Conservation (phyloP, 2,329 filamentous ascomycete genomes). For the Coniochaeta sp. region DNA sequence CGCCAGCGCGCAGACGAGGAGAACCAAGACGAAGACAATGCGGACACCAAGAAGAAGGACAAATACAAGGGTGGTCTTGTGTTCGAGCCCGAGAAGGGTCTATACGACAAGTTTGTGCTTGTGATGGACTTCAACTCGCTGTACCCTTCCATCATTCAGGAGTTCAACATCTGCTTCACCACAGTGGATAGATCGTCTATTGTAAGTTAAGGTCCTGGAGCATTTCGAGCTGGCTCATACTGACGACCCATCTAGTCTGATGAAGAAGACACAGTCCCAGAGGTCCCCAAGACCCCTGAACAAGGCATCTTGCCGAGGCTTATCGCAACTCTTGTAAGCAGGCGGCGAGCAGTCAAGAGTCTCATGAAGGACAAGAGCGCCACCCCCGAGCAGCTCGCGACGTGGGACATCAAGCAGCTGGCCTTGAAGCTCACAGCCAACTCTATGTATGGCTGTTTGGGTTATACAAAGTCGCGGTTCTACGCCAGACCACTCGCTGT, state of each 20-base stretch:
- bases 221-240: constrained; percentile 3
- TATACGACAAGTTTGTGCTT: constrained; percentile 96
- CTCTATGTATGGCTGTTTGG: constrained; percentile 98
- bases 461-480: constrained; percentile 94
- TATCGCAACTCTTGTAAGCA: constrained; percentile 83
- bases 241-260: constrained; percentile 46
- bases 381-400: constrained; percentile 76
- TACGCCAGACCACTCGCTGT: constrained; percentile 92
- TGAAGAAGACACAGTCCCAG: constrained; percentile 82
- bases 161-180: constrained; percentile 99
- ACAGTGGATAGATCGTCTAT: constrained; percentile 75
- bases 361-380: constrained; percentile 93
- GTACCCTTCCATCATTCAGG: constrained; percentile 97
- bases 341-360: constrained; percentile 86
- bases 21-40: constrained; percentile 56
- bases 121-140: constrained; percentile 99
- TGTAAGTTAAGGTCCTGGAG: constrained; percentile 40
- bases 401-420: constrained; percentile 97
- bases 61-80: constrained; percentile 98
- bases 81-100: constrained; percentile 93
- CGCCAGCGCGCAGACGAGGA: constrained; percentile 69
- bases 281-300: constrained; percentile 70
- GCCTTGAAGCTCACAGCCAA: constrained; percentile 96
- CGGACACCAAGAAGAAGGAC: constrained; percentile 90
- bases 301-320: constrained; percentile 84